Percentiles rank a stretch among this genome's conserved stretches.
These are phyloP conservation scores for Mangifera indica DNA, from an alignment of 345 rosid genomes.

Conservation along the genomic window DNA sequence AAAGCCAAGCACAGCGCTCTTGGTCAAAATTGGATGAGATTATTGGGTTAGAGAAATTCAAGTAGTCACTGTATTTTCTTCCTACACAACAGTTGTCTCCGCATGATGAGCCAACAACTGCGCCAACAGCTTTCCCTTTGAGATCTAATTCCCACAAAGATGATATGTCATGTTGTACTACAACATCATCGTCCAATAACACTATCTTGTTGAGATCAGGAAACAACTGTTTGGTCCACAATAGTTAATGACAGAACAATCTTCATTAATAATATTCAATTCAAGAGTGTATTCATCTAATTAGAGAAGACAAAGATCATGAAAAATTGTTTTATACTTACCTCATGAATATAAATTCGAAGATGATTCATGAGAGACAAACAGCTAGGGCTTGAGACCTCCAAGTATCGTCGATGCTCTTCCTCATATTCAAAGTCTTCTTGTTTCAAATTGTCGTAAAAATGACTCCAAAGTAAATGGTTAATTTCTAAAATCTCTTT, in stretches of 20 bases:
- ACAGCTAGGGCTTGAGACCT: constrained; percentile 60
- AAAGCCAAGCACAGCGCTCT: constrained; percentile 77
- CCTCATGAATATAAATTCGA: constrained; percentile 79
- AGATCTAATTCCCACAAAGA: constrained; percentile 78
- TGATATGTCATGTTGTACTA: constrained; percentile 80
- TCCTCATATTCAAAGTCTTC: constrained; percentile 42
- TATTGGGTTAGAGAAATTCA: constrained; percentile 77
- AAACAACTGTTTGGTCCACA: constrained; percentile 66
- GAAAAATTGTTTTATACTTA: constrained; percentile 26
- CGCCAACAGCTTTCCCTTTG: constrained; percentile 71
- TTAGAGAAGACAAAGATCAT: constrained; percentile 7
- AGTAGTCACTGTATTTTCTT: constrained; percentile 69
- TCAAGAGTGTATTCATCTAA: constrained; percentile 18
- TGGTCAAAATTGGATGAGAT: constrained; percentile 57
- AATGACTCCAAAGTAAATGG: constrained; percentile 60
- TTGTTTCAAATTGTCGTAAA: constrained; percentile 54
- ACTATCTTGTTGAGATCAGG: constrained; percentile 88
- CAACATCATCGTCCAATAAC: constrained; percentile 90
- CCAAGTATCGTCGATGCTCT: constrained; percentile 42
- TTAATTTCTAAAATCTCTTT: constrained; percentile 74
- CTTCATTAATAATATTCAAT: constrained; percentile 7
- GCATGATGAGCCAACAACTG: constrained; percentile 68
- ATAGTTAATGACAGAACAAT: constrained; percentile 37
- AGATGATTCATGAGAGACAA: constrained; percentile 81
- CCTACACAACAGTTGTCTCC: constrained; percentile 83